Base-by-base conservation (phyloP, 768 basidiomycete species). In the Hypsizygus marmoreus region DNA sequence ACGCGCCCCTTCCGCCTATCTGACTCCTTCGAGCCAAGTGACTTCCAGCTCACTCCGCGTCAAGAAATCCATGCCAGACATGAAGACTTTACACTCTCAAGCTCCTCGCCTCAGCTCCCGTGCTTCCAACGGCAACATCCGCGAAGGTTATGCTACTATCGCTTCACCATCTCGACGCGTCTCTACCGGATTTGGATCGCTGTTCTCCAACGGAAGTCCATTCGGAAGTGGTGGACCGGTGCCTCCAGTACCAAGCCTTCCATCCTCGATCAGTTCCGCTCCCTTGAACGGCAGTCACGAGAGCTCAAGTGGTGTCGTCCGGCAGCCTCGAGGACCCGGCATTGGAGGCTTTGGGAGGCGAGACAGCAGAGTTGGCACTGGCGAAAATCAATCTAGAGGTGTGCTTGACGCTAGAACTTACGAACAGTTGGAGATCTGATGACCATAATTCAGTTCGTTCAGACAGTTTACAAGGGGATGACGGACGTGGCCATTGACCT, bases 51-150 rank as follows among this genome's bases (percentile, higher is more conserved):
- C 82, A 31, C 79, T 97, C 43, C 85, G 95, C 31, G 83, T 86
- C 66, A 98, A 98, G 76, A 97, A 97, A 71, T 95, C 93, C 17
- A 98, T 98, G 97, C 97, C 97, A 2, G 93, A 97, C 67, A 84
- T 97, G 82, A 91, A 91, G 71, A 87, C 87, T 12, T 68, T 92
- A 53, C 90, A 91, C 50, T 75, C 84, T 13, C 82, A 85, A 57
- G 84, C 86, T 1, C 90, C 88, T 25, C 86, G 90, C 40, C 78
- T 93, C 36, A 81, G 72, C 46, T 85, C 86, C 12, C 86, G 90
- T 49, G 77, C 89, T 13, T 93, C 90, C 36, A 93, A 91, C 63
- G 89, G 90, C 45, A 93, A 93, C 62, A 91, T 93, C 46, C 84
- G 91, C 32, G 79, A 81, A 63, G 89, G 88, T 22, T 93, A 89